Evolutionary conservation across 306 rosid genomes (phyloP).

Genomic region (Cicer judaicum): DNA sequence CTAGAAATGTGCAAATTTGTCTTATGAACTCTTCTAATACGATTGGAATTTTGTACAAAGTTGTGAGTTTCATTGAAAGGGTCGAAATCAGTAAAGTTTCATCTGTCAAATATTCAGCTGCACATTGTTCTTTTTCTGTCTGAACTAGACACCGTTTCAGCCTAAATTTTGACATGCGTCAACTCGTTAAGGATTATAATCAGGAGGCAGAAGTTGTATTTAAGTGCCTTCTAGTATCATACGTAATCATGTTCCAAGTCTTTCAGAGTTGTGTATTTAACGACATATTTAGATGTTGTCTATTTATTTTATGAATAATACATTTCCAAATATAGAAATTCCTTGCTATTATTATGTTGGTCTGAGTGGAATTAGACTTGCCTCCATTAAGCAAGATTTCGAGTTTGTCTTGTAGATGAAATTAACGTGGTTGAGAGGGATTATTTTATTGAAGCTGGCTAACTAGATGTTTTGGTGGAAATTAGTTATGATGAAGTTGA

Average conservation of each 20-base stretch:
- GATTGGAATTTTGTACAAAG: conserved; percentile 53
- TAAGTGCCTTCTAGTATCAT: not conserved
- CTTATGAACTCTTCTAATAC: conserved; percentile 29
- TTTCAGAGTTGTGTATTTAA: not conserved
- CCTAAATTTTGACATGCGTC: not conserved
- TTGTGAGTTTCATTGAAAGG: conserved; percentile 41
- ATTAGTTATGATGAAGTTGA: no score
- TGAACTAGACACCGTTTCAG: not conserved
- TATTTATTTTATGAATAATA: not conserved
- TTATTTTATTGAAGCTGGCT: no score
- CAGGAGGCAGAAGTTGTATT: not conserved
- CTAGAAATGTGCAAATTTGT: conserved; percentile 27
- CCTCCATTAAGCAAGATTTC: no score
- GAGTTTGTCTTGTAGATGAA: no score
- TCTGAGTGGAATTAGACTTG: no score
- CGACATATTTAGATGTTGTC: not conserved
- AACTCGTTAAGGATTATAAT: not conserved
- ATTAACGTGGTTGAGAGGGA: no score
- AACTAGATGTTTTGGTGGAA: no score
- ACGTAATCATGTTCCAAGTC: not conserved
- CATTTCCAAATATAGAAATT: not conserved
- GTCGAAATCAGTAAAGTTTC: conserved; percentile 30
- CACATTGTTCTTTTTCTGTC: conserved; percentile 22
- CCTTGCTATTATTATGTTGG: no score
- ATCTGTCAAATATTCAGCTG: conserved; percentile 38